Evolutionary conservation across 2,329 filamentous ascomycete genomes (phyloP).

Genomic region (Blastomyces gilchristii): DNA sequence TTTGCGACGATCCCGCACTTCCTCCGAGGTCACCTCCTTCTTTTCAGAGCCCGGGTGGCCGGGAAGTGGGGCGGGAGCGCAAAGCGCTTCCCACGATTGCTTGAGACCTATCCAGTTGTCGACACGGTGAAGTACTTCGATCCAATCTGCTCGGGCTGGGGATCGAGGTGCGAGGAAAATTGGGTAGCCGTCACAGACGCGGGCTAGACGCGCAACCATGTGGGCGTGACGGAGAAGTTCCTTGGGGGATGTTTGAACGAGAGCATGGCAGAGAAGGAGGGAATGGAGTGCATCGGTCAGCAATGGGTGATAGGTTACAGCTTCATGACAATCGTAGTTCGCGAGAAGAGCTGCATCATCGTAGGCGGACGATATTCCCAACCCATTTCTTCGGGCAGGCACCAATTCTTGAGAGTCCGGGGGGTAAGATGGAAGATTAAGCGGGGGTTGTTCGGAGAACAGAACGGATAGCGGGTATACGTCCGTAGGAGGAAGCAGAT

Average conservation of each 20-base stretch:
- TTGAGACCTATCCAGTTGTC: constrained; percentile 60
- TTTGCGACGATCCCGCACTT: constrained; percentile 50
- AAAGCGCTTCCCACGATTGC: constrained; percentile 60
- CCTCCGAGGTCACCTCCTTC: constrained; percentile 40
- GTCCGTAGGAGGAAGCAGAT: constrained; percentile 40
- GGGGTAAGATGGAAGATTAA: constrained; percentile 59
- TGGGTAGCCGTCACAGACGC: constrained; percentile 68
- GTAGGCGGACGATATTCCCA: constrained; percentile 13
- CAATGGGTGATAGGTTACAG: constrained; percentile 70
- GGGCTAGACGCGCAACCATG: constrained; percentile 66
- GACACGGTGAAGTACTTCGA: constrained; percentile 58
- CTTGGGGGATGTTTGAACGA: constrained; percentile 66
- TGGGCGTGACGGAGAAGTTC: constrained; percentile 70
- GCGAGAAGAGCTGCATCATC: constrained; percentile 28
- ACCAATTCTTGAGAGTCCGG: constrained; percentile 28
- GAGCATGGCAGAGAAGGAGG: constrained; percentile 65
- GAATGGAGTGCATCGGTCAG: constrained; percentile 69
- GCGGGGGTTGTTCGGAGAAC: constrained; percentile 58
- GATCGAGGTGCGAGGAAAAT: constrained; percentile 65
- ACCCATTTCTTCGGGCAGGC: constrained; percentile 25
- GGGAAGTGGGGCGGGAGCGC: constrained; percentile 49
- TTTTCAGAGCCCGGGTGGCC: constrained; percentile 25
- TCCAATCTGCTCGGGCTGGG: constrained; percentile 68
- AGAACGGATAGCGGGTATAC: constrained; percentile 52
- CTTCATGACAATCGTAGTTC: constrained; percentile 46